Base-by-base conservation (phyloP, 768 basidiomycete genomes). In the Lactifluus piperatus region DNA sequence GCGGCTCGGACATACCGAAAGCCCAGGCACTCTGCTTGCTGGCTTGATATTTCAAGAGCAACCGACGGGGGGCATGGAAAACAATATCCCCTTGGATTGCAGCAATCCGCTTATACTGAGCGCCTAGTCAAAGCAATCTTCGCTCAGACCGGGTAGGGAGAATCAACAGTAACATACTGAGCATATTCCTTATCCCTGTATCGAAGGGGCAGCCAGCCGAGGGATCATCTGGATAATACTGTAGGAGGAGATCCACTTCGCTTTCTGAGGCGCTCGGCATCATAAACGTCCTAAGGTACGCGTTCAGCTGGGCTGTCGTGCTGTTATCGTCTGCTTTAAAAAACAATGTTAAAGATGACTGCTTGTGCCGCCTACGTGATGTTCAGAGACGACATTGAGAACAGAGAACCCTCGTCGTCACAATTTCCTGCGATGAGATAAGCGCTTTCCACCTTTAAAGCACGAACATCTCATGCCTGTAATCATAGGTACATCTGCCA, bases 201-300 rank as follows among this genome's bases (percentile, higher is more conserved):
- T 60, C 62, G 54, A 65, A 70, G 11, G 69, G 69, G 1, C 59
- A 58, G 2, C 69, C 69, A 24, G 57, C 51, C 9, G 58, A 20
- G 0, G 43, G 52, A 41, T 70, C 67, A 4, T 56, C 57, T 10
- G 69, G 64, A 48, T 70, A 70, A 24, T 56, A 55, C 32, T 41
- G 36, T 47, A 62, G 30, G 36, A 60, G 50, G 13, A 59, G 39
- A 11, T 59, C 60, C 9, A 59, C 5, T 6, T 58, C 9, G 18
- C 2, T 30, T 26, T 47, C 4, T 4, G 51, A 10, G 39, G 60
- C 57, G 2, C 37, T 34, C 22, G 60, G 60, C 26, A 62, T 4
- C 56, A 62, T 57, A 20, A 52, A 62, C 10, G 52, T 10, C 10
- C 18, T 58, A 8, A 62, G 2, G 29, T 62, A 62, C 11, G 27